These are phyloP conservation scores for Amanita thiersii DNA, from an alignment of 768 basidiomycete genomes.

Conservation along the genomic window DNA sequence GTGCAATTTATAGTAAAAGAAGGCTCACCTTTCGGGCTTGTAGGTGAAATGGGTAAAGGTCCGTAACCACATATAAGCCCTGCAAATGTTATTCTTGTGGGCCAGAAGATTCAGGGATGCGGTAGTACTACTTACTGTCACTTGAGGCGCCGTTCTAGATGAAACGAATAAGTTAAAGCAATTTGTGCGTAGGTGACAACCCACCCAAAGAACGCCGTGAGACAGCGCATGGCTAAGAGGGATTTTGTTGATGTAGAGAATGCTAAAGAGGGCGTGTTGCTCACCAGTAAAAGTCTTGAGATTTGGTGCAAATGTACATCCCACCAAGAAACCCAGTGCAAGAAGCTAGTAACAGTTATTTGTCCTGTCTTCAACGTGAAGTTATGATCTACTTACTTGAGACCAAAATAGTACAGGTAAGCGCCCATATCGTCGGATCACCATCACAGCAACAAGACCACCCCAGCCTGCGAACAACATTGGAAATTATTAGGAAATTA, in stretches of 20 bases:
- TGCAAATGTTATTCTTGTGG: constrained; percentile 7
- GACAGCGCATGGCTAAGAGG: constrained; percentile 42
- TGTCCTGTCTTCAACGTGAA: not conserved
- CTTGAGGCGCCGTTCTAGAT: constrained; percentile 3
- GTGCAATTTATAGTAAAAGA: constrained; percentile 5
- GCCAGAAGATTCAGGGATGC: not conserved
- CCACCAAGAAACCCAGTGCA: constrained; percentile 42
- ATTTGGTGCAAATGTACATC: constrained; percentile 44
- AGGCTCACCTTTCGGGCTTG: constrained; percentile 58
- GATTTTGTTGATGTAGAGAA: no score
- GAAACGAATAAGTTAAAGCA: not conserved
- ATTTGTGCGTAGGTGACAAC: constrained; percentile 7
- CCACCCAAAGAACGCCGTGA: constrained; percentile 50
- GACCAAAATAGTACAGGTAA: constrained; percentile 69
- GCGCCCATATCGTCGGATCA: constrained; percentile 56
- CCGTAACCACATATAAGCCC: constrained; percentile 43
- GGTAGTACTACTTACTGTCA: constrained; percentile 2
- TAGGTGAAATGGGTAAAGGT: constrained; percentile 52
- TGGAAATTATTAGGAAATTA: not conserved
- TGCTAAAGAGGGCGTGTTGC: not conserved
- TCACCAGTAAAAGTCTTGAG: constrained; percentile 49
- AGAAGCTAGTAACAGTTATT: no score
- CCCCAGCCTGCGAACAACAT: constrained; percentile 39
- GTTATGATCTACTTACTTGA: constrained; percentile 29
- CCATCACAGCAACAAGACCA: constrained; percentile 53